Evolutionary conservation across 441 rosid species (phyloP).

Genomic region (Manihot esculenta): DNA sequence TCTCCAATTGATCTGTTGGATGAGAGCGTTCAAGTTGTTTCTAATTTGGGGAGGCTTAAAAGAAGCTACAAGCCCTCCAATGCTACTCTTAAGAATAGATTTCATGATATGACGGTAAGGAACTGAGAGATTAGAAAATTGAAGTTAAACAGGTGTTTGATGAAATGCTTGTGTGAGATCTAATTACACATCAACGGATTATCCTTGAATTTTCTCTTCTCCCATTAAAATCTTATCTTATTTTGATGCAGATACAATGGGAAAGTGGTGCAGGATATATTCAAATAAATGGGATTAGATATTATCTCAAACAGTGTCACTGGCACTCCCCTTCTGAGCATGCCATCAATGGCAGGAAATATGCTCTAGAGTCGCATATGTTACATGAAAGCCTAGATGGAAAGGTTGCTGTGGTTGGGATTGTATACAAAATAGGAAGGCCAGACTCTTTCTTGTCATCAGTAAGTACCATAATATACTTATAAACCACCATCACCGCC

Average conservation of each 20-base stretch:
- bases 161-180: too few species aligned
- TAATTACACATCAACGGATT: too few species aligned
- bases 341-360: slow-evolving; percentile 54
- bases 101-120: slow-evolving; percentile 80
- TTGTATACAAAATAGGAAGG: slow-evolving; percentile 57
- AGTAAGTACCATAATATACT: slow-evolving; percentile 31
- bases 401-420: slow-evolving; percentile 57
- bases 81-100: slow-evolving; percentile 66
- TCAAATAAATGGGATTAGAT: slow-evolving; percentile 47
- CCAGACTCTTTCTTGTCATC: slow-evolving; percentile 58
- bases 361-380: slow-evolving; percentile 64
- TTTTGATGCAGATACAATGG: slow-evolving; percentile 50
- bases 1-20: slow-evolving; percentile 66
- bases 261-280: slow-evolving; percentile 53
- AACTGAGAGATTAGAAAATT: not conserved
- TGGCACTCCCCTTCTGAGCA: slow-evolving; percentile 92
- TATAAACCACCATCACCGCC: too few species aligned
- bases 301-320: slow-evolving; percentile 57
- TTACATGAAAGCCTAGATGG: slow-evolving; percentile 63
- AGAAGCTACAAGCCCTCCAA: slow-evolving; percentile 49
- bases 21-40: slow-evolving; percentile 51
- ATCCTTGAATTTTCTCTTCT: not conserved
- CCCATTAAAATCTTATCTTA: not conserved
- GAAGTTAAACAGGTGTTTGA: not conserved
- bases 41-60: slow-evolving; percentile 46